Conservation (phyloP, 805 yeast species). For the Wickerhamiella spandovensis region DNA sequence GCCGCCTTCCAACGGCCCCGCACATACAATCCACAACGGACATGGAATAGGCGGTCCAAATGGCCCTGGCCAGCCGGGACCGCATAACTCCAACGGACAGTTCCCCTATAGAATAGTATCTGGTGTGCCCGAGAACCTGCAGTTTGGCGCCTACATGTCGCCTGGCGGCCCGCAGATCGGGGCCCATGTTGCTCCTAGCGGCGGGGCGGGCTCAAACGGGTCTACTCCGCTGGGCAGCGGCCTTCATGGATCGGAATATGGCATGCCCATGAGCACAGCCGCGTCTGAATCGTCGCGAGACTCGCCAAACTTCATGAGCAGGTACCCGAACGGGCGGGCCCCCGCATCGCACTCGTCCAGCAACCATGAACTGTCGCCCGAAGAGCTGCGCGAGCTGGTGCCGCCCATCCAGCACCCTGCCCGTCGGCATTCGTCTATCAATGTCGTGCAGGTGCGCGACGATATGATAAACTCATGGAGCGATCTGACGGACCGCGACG, state of each 20-base stretch:
- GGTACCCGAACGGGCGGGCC: neutral
- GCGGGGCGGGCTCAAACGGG: neutral
- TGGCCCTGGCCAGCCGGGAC: neutral
- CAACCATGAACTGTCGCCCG: neutral
- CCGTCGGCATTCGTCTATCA: neutral
- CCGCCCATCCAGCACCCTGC: neutral
- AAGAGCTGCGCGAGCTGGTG: neutral
- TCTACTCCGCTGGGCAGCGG: neutral
- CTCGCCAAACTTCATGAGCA: neutral
- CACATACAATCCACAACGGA: neutral
- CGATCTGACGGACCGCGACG: constrained; percentile 31
- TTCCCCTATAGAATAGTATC: neutral
- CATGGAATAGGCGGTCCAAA: neutral
- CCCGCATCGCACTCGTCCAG: neutral
- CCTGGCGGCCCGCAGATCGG: neutral
- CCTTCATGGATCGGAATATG: neutral
- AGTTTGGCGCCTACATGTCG: neutral
- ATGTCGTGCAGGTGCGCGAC: constrained; percentile 12
- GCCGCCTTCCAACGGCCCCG: neutral
- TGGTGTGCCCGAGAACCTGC: neutral
- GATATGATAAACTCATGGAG: constrained; percentile 17
- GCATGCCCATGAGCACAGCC: neutral
- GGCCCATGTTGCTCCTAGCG: neutral
- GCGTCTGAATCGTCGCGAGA: neutral
- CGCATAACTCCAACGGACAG: neutral